Evolutionary conservation across 2,329 filamentous ascomycete genomes (phyloP).

Genomic region (Curvularia sp.): DNA sequence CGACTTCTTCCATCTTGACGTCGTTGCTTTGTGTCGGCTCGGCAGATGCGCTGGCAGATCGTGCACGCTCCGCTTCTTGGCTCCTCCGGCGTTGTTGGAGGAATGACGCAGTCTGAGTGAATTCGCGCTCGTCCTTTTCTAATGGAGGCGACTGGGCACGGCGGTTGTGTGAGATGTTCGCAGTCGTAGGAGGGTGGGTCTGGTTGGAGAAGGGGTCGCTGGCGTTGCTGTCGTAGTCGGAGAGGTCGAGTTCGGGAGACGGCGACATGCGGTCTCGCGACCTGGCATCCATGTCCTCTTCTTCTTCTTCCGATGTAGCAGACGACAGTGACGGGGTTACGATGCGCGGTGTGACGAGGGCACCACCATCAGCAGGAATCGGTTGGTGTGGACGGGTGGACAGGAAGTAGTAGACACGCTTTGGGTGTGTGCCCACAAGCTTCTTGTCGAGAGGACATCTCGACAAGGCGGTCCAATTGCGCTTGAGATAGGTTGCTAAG

Average conservation of each 20-base stretch:
- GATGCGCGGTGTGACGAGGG: slow-evolving; percentile 62
- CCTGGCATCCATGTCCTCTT: slow-evolving; percentile 65
- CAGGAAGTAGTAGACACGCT: slow-evolving; percentile 95
- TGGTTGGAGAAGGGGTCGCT: slow-evolving; percentile 65
- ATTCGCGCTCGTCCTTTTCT: slow-evolving; percentile 94
- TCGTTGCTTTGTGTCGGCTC: slow-evolving; percentile 42
- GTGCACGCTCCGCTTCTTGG: slow-evolving; percentile 49
- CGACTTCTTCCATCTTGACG: slow-evolving; percentile 48
- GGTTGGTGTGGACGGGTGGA: slow-evolving; percentile 86
- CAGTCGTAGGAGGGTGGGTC: slow-evolving; percentile 50
- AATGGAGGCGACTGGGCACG: slow-evolving; percentile 85
- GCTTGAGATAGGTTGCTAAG: slow-evolving; percentile 87
- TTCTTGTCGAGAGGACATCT: slow-evolving; percentile 93
- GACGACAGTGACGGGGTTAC: slow-evolving; percentile 89
- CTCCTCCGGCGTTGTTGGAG: slow-evolving; percentile 67
- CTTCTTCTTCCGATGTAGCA: slow-evolving; percentile 75
- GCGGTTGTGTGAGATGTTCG: slow-evolving; percentile 63
- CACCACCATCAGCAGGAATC: slow-evolving; percentile 70
- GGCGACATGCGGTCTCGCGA: slow-evolving; percentile 75
- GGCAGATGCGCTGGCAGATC: slow-evolving; percentile 50
- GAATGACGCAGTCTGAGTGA: slow-evolving; percentile 91
- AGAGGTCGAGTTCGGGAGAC: slow-evolving; percentile 92
- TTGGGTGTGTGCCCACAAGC: slow-evolving; percentile 87
- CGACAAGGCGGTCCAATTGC: slow-evolving; percentile 75
- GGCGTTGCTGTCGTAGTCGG: slow-evolving; percentile 78